Evolutionary conservation across 331 rosid species (phyloP), one percentile per base, ranked within the genome.

Genomic region (Quercus phellos): DNA sequence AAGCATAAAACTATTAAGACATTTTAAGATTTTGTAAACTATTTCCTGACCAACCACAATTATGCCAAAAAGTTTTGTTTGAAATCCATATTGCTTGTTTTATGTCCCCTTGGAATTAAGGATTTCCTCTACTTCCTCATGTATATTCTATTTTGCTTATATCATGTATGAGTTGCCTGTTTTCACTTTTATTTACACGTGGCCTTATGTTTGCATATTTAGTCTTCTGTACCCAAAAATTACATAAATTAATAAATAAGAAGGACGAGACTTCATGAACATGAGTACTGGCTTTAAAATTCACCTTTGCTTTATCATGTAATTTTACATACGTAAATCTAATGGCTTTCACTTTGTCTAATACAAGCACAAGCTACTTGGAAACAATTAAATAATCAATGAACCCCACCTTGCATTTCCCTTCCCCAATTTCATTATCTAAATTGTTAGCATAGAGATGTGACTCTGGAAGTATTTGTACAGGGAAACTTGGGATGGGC

Each of bases 401-500:
- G 29, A 59, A 21, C 43, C 43, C 68, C 35, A 27, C 71, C 26
- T 18, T 34, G 51, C 17, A 66, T 18, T 66, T 66, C 51, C 43
- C 51, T 6, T 34, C 43, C 26, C 71, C 71, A 1, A 5, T 34
- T 18, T 32, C 71, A 18, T 66, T 9, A 32, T 66, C n/a, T 66
- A n/a, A 46, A 27, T 66, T 66, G 16, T 34, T 13, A 66, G 51
- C 50, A 18, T 46, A 66, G 38, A 34, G 16, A 8, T 66, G 50
- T 66, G 71, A 66, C 71, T 32, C 17, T 34, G 71, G 71, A 29
- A 29, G 51, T 46, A 13, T 66, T 10, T 66, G 51, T 38, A 5
- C 8, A 55, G 97, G 99, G 98, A 32, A 94, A 94, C 84, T 82
- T 94, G 79, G 99, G 99, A 5, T 94, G 99, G 99, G 98, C 99